Conservation (phyloP, 2,329 filamentous ascomycete genomes). For the Apiospora pterosperma region DNA sequence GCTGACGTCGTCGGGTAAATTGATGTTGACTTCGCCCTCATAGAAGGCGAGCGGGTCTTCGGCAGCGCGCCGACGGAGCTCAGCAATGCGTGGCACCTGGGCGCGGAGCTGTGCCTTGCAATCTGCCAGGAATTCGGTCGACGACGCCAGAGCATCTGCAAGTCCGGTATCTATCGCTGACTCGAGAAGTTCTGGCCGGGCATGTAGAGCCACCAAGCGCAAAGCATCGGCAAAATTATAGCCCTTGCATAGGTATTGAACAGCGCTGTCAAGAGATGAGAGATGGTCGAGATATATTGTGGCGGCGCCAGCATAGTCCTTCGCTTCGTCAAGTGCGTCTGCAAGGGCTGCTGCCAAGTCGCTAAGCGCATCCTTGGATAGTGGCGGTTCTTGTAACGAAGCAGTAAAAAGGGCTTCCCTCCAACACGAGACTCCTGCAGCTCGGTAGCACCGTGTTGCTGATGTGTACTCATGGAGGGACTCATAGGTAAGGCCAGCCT, state of each 20-base stretch:
- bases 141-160: slow-evolving; percentile 74
- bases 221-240: slow-evolving; percentile 88
- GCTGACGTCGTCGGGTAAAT: slow-evolving; percentile 89
- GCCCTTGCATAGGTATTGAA: slow-evolving; percentile 79
- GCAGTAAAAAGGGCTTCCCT: slow-evolving; percentile 84
- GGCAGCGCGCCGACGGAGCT: slow-evolving; percentile 75
- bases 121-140: slow-evolving; percentile 89
- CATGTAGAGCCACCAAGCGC: slow-evolving; percentile 64
- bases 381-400: slow-evolving; percentile 58
- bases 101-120: slow-evolving; percentile 81
- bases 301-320: slow-evolving; percentile 78
- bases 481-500: slow-evolving; percentile 89
- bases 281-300: slow-evolving; percentile 81
- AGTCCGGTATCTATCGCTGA: slow-evolving; percentile 74
- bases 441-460: slow-evolving; percentile 80
- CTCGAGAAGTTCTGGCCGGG: slow-evolving; percentile 59
- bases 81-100: slow-evolving; percentile 80
- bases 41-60: slow-evolving; percentile 88
- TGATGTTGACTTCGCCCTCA: slow-evolving; percentile 68
- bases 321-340: slow-evolving; percentile 76
- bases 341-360: slow-evolving; percentile 72
- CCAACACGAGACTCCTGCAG: slow-evolving; percentile 75
- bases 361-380: slow-evolving; percentile 56
- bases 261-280: slow-evolving; percentile 64
- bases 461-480: slow-evolving; percentile 71